Base-by-base conservation (phyloP, 1,284 basidiomycete genomes). In the Heterobasidion annosum region DNA sequence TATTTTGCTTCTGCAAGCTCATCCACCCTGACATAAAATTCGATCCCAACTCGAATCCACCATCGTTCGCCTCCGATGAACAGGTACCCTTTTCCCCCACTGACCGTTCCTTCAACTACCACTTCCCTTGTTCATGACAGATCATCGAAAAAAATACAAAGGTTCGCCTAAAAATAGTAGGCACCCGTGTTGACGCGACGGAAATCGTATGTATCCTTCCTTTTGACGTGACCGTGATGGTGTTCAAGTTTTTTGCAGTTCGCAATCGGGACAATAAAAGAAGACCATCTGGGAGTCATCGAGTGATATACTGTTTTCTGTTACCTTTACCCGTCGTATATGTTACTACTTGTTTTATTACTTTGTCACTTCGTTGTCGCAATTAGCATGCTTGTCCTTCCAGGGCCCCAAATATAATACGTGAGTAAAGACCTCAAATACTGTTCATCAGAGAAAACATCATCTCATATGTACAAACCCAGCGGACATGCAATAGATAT, bases 171-270 rank as follows among this genome's bases (percentile, higher is more conserved):
- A 96, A 98, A 71, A 94, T 99, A 54, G 94, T 99, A 15, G 96
- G 96, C 34, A 97, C 94, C 34, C 84, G 96, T 64, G 91, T 98
- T 8, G 96, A 99, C 67, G 95, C 95, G 18, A 98, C 93, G 32
- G 95, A 98, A 69, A 98, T 99, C 63, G 93, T 94, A 67, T 62
- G 88, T 79, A 12, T 40, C 15, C 19, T 40, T 8, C 42, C 10
- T 35, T 54, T 9, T 47, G 32, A 34, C 16, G 15, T 44, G 32
- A 12, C 50, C 47, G 40, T 18, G 18, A 35, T 32, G 33, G 9
- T 53, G 45, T 13, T 33, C 49, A 18, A 8, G 56, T 34, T 43
- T 25, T 25, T 19, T 48, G 3, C 57, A 93, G 91, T 95, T 94
- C 64, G 91, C 91, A 1, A 95, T 95, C 60, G 92, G 91, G 12